These are phyloP conservation scores for Candida takata DNA, from an alignment of 805 yeast genomes.

Conservation along the genomic window DNA sequence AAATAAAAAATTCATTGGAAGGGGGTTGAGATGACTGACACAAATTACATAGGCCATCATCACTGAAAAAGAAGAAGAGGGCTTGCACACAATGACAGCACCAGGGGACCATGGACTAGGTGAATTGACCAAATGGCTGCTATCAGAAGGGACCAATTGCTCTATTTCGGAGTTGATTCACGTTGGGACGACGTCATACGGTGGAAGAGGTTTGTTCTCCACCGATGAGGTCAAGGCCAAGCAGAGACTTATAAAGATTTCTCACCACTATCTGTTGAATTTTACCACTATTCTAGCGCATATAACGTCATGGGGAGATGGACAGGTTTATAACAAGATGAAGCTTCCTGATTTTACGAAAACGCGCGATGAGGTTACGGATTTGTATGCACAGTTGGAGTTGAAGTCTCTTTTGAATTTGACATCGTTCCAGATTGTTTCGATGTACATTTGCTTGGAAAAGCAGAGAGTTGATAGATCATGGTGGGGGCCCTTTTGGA, in stretches of 20 bases:
- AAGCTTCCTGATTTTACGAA: conserved; percentile 6
- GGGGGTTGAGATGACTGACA: not conserved
- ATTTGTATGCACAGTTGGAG: conserved; percentile 11
- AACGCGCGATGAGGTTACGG: conserved; percentile 15
- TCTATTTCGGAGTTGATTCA: conserved; percentile 33
- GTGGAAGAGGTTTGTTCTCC: conserved; percentile 64
- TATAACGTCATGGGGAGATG: conserved; percentile 23
- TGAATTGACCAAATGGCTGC: conserved; percentile 15
- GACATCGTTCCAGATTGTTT: conserved; percentile 53
- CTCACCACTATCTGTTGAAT: conserved; percentile 53
- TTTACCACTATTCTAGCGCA: conserved; percentile 43
- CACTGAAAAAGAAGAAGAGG: no score
- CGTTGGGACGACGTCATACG: conserved; percentile 34
- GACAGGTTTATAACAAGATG: conserved; percentile 21
- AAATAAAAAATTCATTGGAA: not conserved
- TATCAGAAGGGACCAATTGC: conserved; percentile 1
- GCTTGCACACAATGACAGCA: no score
- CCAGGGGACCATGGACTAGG: no score
- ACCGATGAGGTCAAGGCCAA: conserved; percentile 28
- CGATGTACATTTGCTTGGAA: conserved; percentile 45
- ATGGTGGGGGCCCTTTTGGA: conserved; percentile 65
- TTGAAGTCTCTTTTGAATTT: conserved; percentile 32
- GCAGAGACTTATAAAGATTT: conserved; percentile 47
- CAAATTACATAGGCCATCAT: no score
- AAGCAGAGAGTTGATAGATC: conserved; percentile 31